A percentile compares a stretch with the other conserved stretches of the same genome.
Evolutionary conservation across 1,284 basidiomycete species (phyloP).

Genomic region (Austroboletus novae-zelandiae): DNA sequence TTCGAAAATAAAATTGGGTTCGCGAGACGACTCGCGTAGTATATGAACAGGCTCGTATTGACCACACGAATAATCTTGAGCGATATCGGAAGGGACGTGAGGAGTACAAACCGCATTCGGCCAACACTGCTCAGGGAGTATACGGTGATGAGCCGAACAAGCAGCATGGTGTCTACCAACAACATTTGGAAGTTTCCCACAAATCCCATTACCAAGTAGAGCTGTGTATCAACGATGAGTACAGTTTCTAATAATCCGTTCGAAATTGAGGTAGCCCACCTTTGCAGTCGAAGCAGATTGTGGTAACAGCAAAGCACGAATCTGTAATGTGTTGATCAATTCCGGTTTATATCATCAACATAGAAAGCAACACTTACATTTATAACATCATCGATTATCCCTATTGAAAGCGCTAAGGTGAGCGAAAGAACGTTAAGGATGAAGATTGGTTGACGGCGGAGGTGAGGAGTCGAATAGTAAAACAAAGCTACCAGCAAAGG

Average conservation of each 20-base stretch:
- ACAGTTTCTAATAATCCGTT: neutral
- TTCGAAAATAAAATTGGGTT: conserved; percentile 15
- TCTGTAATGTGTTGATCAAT: conserved; percentile 1
- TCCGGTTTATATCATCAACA: neutral
- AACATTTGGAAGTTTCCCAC: conserved; percentile 13
- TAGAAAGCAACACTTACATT: conserved; percentile 1
- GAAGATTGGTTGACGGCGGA: conserved; percentile 25
- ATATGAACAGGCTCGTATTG: conserved; percentile 12
- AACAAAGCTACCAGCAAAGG: conserved; percentile 22
- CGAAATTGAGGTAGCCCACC: neutral
- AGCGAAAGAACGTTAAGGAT: conserved; percentile 17
- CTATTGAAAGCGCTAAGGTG: conserved; percentile 8
- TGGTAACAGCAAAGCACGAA: conserved; percentile 14
- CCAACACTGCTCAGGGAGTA: conserved; percentile 15
- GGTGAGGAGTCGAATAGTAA: conserved; percentile 23
- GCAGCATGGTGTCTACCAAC: conserved; percentile 18
- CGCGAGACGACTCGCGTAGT: conserved; percentile 4
- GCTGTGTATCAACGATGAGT: neutral
- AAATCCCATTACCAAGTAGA: conserved; percentile 11
- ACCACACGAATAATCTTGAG: conserved; percentile 16
- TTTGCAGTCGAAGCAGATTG: conserved; percentile 1
- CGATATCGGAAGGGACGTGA: conserved; percentile 16
- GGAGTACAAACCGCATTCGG: conserved; percentile 9
- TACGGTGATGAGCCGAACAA: conserved; percentile 19
- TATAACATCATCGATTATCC: conserved; percentile 2